A percentile compares a stretch with the other conserved stretches of the same genome.
phyloP scores from a whole-genome alignment of 2,329 filamentous ascomycete species.

The Fusarium subglutinans region DNA sequence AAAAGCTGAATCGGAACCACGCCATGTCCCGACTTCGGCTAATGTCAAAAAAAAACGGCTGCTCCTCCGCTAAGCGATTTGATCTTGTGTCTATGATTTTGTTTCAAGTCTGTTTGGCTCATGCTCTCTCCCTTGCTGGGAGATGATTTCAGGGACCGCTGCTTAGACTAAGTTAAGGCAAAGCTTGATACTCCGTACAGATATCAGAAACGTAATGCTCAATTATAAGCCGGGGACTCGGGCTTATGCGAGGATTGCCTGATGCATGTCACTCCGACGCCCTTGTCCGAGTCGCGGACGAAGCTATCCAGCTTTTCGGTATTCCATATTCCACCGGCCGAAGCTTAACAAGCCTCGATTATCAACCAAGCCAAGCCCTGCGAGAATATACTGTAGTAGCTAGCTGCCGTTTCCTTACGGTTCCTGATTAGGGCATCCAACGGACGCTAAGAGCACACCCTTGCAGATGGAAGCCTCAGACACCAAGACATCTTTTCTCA shows the following conservation, averaged over 20 bases:
- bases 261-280: neutral
- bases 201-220: neutral
- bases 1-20: slow-evolving; percentile 17
- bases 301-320: slow-evolving; percentile 1
- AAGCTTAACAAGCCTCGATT: slow-evolving; percentile 12
- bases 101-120: slow-evolving; percentile 26
- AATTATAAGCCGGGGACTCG: neutral
- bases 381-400: neutral
- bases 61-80: slow-evolving; percentile 20
- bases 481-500: slow-evolving; percentile 10
- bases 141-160: slow-evolving; percentile 2
- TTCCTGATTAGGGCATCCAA: slow-evolving; percentile 14
- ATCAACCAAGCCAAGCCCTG: slow-evolving; percentile 12
- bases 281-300: neutral
- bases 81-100: slow-evolving; percentile 6
- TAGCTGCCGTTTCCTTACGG: slow-evolving; percentile 33
- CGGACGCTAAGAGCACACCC: slow-evolving; percentile 29
- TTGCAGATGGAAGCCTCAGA: slow-evolving; percentile 8
- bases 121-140: slow-evolving; percentile 3
- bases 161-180: neutral
- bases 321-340: neutral
- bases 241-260: slow-evolving; percentile 14
- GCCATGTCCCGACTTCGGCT: slow-evolving; percentile 4
- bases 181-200: neutral
- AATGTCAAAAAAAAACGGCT: slow-evolving; percentile 17